Conservation (phyloP, 2,329 filamentous ascomycete species). For the Alternaria infectoria region DNA sequence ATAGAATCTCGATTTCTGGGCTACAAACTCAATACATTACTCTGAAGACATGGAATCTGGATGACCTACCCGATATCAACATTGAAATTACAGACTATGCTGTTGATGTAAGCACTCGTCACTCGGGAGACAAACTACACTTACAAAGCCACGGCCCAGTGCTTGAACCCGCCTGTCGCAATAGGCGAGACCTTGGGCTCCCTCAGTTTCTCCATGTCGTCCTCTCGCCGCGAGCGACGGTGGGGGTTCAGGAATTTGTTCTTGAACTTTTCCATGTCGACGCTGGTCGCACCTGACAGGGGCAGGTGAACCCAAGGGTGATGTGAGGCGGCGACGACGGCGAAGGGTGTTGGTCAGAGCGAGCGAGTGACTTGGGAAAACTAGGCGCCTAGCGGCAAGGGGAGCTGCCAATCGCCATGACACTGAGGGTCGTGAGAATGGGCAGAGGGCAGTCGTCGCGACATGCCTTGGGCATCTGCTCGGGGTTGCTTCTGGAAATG, state of each 20-base stretch:
- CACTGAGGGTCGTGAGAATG: neutral
- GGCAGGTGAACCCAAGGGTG: slow-evolving; percentile 20
- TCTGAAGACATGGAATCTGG: neutral
- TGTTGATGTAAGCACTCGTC: slow-evolving; percentile 25
- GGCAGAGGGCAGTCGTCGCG: neutral
- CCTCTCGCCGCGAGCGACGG: slow-evolving; percentile 30
- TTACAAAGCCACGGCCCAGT: slow-evolving; percentile 52
- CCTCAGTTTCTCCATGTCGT: slow-evolving; percentile 28
- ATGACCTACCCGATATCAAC: slow-evolving; percentile 49
- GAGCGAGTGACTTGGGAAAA: slow-evolving; percentile 3
- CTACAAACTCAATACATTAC: slow-evolving; percentile 28
- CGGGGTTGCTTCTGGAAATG: slow-evolving; percentile 10
- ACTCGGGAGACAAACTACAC: slow-evolving; percentile 1
- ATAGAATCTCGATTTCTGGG: slow-evolving; percentile 52
- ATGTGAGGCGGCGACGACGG: slow-evolving; percentile 11
- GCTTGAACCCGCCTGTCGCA: slow-evolving; percentile 38
- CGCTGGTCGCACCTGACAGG: slow-evolving; percentile 29
- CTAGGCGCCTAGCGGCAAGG: slow-evolving; percentile 6
- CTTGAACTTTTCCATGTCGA: slow-evolving; percentile 45
- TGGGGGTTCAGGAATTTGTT: slow-evolving; percentile 36
- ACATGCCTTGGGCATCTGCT: neutral
- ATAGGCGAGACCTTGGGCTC: slow-evolving; percentile 13
- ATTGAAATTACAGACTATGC: slow-evolving; percentile 53
- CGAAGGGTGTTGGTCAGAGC: slow-evolving; percentile 14
- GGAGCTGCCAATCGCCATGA: slow-evolving; percentile 15